These are phyloP conservation scores for Saprolegnia parasitica DNA, from an alignment of 352 stramenopile genomes.

Conservation along the genomic window DNA sequence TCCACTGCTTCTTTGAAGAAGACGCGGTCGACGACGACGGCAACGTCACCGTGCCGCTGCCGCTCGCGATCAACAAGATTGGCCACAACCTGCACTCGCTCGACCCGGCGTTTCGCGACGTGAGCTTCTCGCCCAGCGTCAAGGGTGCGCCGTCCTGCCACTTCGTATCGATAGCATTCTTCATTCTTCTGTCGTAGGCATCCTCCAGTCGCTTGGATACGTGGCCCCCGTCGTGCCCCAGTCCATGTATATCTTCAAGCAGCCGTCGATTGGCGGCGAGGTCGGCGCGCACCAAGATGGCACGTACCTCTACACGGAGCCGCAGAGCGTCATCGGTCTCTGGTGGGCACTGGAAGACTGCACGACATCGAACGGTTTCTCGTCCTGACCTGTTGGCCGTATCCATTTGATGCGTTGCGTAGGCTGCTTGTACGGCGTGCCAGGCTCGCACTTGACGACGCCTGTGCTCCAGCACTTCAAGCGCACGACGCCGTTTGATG, in stretches of 20 bases:
- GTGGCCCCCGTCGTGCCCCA: slow-evolving; percentile 87
- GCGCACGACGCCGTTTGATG: slow-evolving; percentile 48
- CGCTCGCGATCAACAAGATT: slow-evolving; percentile 92
- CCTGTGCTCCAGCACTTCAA: slow-evolving; percentile 77
- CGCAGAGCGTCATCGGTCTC: slow-evolving; percentile 92
- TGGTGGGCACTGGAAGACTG: slow-evolving; percentile 96
- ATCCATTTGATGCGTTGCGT: neutral
- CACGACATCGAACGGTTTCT: slow-evolving; percentile 88
- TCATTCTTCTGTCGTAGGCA: slow-evolving; percentile 21
- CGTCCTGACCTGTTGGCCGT: neutral
- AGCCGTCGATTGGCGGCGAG: slow-evolving; percentile 88
- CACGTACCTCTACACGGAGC: slow-evolving; percentile 94
- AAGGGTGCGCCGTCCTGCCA: slow-evolving; percentile 30
- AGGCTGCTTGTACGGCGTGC: slow-evolving; percentile 90
- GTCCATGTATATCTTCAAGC: slow-evolving; percentile 98
- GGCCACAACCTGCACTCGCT: slow-evolving; percentile 93
- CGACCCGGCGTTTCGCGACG: slow-evolving; percentile 79
- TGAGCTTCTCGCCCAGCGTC: slow-evolving; percentile 78
- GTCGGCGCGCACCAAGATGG: slow-evolving; percentile 95
- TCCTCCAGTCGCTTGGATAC: slow-evolving; percentile 84
- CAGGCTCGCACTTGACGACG: slow-evolving; percentile 84
- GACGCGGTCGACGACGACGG: slow-evolving; percentile 42
- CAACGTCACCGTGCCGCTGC: slow-evolving; percentile 43
- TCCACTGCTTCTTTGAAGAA: slow-evolving; percentile 94
- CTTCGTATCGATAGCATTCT: neutral